Evolutionary conservation across 306 rosid genomes (phyloP).

Genomic region (Glycine latifolia): DNA sequence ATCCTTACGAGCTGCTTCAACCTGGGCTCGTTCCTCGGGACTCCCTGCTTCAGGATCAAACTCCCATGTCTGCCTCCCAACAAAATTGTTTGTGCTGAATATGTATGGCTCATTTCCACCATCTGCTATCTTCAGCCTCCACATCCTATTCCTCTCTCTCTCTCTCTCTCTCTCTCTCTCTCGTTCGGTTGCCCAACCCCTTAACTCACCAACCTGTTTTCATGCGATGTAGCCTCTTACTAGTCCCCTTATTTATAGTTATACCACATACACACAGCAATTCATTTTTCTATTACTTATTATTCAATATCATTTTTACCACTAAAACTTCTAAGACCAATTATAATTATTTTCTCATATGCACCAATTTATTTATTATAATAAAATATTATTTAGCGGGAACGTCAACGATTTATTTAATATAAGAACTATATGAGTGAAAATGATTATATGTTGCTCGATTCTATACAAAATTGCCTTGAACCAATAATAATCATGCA

Average conservation of each 20-base stretch:
- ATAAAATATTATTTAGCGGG: no score
- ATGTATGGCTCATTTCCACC: slow-evolving; percentile 55
- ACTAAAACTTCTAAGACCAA: no score
- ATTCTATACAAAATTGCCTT: no score
- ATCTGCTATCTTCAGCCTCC: slow-evolving; percentile 64
- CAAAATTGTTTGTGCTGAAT: slow-evolving; percentile 61
- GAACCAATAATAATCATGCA: no score
- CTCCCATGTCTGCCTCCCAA: slow-evolving; percentile 67
- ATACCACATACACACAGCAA: neutral
- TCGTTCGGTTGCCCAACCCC: neutral
- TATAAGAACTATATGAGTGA: no score
- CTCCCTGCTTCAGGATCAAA: slow-evolving; percentile 55
- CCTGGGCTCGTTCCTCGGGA: slow-evolving; percentile 48
- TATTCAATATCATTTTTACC: no score
- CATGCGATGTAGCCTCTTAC: neutral
- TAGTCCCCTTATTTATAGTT: neutral
- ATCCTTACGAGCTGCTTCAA: slow-evolving; percentile 57
- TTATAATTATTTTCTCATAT: no score
- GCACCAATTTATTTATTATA: no score
- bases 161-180: no score
- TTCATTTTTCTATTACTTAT: no score
- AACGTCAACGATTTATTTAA: no score
- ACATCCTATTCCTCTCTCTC: slow-evolving; percentile 36
- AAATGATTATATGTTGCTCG: no score
- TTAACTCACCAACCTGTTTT: neutral